A percentile compares a stretch with the other conserved stretches of the same genome.
Conservation (phyloP, 345 rosid genomes). For the Salix purpurea region DNA sequence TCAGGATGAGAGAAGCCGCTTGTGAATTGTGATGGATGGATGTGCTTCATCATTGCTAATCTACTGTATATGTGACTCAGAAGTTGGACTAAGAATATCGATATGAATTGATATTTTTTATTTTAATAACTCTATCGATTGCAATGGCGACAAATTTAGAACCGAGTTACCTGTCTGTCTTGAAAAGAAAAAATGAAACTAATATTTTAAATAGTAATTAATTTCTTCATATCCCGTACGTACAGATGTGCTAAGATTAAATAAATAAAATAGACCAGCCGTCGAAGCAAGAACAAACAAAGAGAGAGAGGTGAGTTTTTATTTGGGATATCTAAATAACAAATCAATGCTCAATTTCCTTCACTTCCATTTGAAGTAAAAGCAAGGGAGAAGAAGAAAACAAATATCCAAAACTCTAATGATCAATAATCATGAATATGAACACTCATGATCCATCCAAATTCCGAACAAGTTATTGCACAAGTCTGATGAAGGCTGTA, state of each 20-base stretch:
- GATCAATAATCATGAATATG: neutral
- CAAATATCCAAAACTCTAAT: neutral
- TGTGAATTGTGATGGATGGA: too few species aligned
- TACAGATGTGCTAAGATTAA: neutral
- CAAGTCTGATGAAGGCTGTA: neutral
- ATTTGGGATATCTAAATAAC: neutral
- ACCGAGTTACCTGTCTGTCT: neutral
- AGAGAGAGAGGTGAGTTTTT: neutral
- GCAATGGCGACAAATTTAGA: conserved; percentile 29
- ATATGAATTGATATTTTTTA: too few species aligned
- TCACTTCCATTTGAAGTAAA: neutral
- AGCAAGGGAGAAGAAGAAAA: neutral
- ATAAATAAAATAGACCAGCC: neutral
- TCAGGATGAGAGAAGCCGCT: too few species aligned
- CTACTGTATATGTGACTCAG: too few species aligned
- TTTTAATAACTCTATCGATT: too few species aligned
- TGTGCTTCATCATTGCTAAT: too few species aligned
- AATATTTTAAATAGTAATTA: too few species aligned
- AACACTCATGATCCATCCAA: neutral
- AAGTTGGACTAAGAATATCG: too few species aligned
- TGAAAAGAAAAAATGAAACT: too few species aligned
- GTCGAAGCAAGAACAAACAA: neutral
- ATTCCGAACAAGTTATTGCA: neutral
- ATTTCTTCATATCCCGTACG: neutral
- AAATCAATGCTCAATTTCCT: neutral